These are phyloP conservation scores for Penicillium nucicola DNA, from an alignment of 495 filamentous ascomycete species.

Conservation along the genomic window DNA sequence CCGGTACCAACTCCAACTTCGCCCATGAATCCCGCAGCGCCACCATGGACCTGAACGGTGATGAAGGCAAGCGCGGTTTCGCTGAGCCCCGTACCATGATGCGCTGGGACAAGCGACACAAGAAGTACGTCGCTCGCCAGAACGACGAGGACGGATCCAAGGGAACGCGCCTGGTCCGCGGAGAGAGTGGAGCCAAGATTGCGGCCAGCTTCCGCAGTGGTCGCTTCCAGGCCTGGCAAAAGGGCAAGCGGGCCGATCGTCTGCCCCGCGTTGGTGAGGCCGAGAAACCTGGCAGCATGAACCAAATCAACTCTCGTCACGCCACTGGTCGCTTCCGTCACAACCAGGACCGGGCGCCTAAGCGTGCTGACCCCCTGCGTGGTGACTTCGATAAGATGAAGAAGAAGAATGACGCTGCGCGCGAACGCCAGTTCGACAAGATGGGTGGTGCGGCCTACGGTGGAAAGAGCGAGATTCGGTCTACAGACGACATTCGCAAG, in stretches of 20 bases:
- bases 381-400: conserved; percentile 88
- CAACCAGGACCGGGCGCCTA: conserved; percentile 79
- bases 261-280: conserved; percentile 79
- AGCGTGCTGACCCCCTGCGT: conserved; percentile 84
- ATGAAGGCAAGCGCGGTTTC: conserved; percentile 76
- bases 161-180: conserved; percentile 77
- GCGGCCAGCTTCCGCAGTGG: conserved; percentile 89
- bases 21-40: conserved; percentile 75
- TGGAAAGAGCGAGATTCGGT: conserved; percentile 78
- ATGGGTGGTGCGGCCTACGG: conserved; percentile 51
- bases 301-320: conserved; percentile 15
- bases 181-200: conserved; percentile 94
- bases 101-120: conserved; percentile 96
- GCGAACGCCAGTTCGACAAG: conserved; percentile 54
- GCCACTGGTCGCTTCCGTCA: conserved; percentile 60
- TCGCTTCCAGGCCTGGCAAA: conserved; percentile 88
- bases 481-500: conserved; percentile 80
- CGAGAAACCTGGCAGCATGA: conserved; percentile 49
- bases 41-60: conserved; percentile 84
- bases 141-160: conserved; percentile 95
- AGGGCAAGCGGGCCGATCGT: conserved; percentile 71
- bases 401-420: conserved; percentile 83
- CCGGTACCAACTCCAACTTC: conserved; percentile 72
- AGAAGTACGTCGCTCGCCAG: conserved; percentile 84
- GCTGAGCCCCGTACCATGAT: conserved; percentile 69